Conservation (phyloP, 192 early-diverging fungal genomes). For the Gaertneriomyces semiglobifer region DNA sequence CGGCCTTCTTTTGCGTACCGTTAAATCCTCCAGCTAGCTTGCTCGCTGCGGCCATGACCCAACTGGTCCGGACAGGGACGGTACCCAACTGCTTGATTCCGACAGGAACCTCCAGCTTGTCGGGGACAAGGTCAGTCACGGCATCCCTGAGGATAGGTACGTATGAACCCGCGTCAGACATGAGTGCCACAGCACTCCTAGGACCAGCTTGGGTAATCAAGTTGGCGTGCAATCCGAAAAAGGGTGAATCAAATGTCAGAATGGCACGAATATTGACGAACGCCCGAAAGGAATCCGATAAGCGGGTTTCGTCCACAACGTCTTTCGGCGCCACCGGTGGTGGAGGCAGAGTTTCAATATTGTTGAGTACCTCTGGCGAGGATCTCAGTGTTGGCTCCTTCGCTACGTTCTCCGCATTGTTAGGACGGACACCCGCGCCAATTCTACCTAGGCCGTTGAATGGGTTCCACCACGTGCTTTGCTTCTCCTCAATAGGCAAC, state of each 20-base stretch:
- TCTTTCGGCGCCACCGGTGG: neutral
- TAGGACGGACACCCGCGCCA: neutral
- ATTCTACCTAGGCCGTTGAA: too few relatives aligned
- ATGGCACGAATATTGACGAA: constrained; percentile 50
- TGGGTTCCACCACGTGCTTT: neutral
- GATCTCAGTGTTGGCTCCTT: too few relatives aligned
- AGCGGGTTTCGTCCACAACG: constrained; percentile 5
- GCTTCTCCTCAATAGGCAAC: too few relatives aligned
- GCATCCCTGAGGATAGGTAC: constrained; percentile 15
- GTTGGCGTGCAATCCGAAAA: constrained; percentile 44
- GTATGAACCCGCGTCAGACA: constrained; percentile 20
- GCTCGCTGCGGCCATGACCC: constrained; percentile 23
- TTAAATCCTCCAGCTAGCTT: neutral
- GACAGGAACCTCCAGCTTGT: constrained; percentile 17
- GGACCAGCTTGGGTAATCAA: constrained; percentile 37
- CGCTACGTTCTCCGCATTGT: neutral
- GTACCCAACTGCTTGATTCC: constrained; percentile 11
- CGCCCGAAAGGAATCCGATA: constrained; percentile 26
- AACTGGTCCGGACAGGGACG: constrained; percentile 28
- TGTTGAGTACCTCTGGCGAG: neutral
- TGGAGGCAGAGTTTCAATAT: neutral
- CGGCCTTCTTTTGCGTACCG: neutral
- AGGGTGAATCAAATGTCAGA: constrained; percentile 55
- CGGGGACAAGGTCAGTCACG: constrained; percentile 13
- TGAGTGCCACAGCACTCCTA: constrained; percentile 27